A percentile compares a stretch with the other conserved stretches of the same genome.
Conservation (phyloP, 2,329 filamentous ascomycete genomes). For the Epichloe elymi region DNA sequence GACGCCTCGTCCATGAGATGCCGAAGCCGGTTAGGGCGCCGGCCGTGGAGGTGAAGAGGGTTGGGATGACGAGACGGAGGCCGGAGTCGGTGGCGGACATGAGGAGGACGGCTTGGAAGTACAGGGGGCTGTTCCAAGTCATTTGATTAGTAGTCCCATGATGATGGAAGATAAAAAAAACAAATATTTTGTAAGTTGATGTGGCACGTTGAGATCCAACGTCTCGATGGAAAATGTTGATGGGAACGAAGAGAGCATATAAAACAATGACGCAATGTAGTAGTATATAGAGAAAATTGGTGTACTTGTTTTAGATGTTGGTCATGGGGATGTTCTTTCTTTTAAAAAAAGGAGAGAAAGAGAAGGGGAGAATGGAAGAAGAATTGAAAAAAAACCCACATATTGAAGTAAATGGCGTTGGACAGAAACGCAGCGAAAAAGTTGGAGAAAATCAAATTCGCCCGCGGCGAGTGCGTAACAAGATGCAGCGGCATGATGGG, state of each 20-base stretch:
- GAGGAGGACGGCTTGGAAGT: slow-evolving; percentile 63
- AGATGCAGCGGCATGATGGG: slow-evolving; percentile 49
- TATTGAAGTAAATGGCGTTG: slow-evolving; percentile 47
- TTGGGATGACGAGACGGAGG: slow-evolving; percentile 55
- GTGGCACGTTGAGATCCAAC: background rate
- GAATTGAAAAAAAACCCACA: slow-evolving; percentile 21
- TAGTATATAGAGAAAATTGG: too few species aligned
- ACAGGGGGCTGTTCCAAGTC: slow-evolving; percentile 37
- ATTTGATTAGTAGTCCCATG: too few species aligned
- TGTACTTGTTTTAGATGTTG: too few species aligned
- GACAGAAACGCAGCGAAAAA: slow-evolving; percentile 35
- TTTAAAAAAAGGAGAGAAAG: background rate
- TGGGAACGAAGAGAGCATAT: too few species aligned
- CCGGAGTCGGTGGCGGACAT: slow-evolving; percentile 58
- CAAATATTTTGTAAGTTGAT: background rate
- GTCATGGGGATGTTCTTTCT: background rate
- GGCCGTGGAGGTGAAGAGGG: slow-evolving; percentile 38
- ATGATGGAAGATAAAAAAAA: background rate
- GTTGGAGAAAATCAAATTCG: slow-evolving; percentile 45
- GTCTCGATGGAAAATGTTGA: too few species aligned
- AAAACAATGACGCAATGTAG: too few species aligned
- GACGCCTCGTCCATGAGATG: slow-evolving; percentile 43
- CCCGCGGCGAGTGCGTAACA: slow-evolving; percentile 35
- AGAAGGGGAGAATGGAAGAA: background rate
- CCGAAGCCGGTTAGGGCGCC: slow-evolving; percentile 49